Evolutionary conservation across 148 eudicot species (phyloP).

Genomic region (Fagopyrum tataricum): DNA sequence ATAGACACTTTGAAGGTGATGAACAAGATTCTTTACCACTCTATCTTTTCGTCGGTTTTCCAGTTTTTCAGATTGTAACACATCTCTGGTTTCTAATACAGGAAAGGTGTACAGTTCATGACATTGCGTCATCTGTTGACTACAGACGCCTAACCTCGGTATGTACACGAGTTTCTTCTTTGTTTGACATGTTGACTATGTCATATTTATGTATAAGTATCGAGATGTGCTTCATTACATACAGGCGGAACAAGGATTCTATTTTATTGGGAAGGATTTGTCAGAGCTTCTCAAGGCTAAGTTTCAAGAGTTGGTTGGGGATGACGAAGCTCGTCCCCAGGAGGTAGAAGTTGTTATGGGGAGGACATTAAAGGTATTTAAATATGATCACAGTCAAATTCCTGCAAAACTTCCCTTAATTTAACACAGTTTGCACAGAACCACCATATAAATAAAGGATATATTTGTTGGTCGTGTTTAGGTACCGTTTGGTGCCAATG

Average conservation of each 20-base stretch:
- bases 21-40: background rate
- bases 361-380: slow-evolving; percentile 61
- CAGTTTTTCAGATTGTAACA: background rate
- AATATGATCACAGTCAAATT: slow-evolving; percentile 6
- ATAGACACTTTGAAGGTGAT: slow-evolving; percentile 73
- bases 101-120: slow-evolving; percentile 77
- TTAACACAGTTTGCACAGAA: background rate
- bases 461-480: slow-evolving; percentile 13
- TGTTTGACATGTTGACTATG: background rate
- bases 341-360: slow-evolving; percentile 98
- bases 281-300: slow-evolving; percentile 50
- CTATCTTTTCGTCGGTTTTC: background rate
- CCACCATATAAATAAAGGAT: background rate
- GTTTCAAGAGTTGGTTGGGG: slow-evolving; percentile 57
- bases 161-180: slow-evolving; percentile 7
- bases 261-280: slow-evolving; percentile 50
- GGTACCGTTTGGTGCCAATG: slow-evolving; percentile 82
- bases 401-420: background rate
- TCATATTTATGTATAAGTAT: background rate
- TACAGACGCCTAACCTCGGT: slow-evolving; percentile 84
- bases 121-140: slow-evolving; percentile 84
- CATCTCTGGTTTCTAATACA: slow-evolving; percentile 21
- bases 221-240: slow-evolving; percentile 13
- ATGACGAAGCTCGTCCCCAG: slow-evolving; percentile 37
- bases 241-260: slow-evolving; percentile 80